Evolutionary conservation across 306 rosid species (phyloP).

Genomic region (Cajanus cajan): DNA sequence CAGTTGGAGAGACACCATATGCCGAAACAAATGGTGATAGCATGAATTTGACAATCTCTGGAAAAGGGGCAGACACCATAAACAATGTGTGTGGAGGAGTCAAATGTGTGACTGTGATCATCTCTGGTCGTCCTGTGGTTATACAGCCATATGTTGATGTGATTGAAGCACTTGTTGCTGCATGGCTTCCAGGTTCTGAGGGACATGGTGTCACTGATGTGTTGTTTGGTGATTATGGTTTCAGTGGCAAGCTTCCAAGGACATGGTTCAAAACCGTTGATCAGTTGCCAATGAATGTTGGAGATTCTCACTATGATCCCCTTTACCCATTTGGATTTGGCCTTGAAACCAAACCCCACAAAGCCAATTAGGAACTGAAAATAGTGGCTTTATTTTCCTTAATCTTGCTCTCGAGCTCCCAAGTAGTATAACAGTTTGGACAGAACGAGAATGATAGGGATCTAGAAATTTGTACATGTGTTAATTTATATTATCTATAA

Average conservation of each 20-base stretch:
- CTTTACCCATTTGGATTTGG: slow-evolving; percentile 49
- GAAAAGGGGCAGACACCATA: slow-evolving; percentile 21
- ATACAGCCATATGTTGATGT: slow-evolving; percentile 23
- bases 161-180: slow-evolving; percentile 35
- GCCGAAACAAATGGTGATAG: slow-evolving; percentile 36
- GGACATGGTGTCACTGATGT: slow-evolving; percentile 45
- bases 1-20: slow-evolving; percentile 42
- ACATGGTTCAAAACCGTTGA: too few species aligned
- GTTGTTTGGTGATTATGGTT: slow-evolving; percentile 42
- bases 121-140: too few species aligned
- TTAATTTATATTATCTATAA: too few species aligned
- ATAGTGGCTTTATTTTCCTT: too few species aligned
- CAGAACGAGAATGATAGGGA: too few species aligned
- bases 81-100: slow-evolving; percentile 30
- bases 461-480: too few species aligned
- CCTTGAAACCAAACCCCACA: slow-evolving; percentile 13
- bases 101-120: too few species aligned
- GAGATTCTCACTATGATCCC: slow-evolving; percentile 41
- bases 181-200: slow-evolving; percentile 47
- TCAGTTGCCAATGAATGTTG: slow-evolving; percentile 44
- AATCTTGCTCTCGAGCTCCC: too few species aligned
- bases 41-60: slow-evolving; percentile 30
- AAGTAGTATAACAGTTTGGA: too few species aligned
- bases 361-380: background rate
- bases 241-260: slow-evolving; percentile 38